phyloP scores from a whole-genome alignment of 768 basidiomycete species.

The Infundibulicybe gibba region DNA sequence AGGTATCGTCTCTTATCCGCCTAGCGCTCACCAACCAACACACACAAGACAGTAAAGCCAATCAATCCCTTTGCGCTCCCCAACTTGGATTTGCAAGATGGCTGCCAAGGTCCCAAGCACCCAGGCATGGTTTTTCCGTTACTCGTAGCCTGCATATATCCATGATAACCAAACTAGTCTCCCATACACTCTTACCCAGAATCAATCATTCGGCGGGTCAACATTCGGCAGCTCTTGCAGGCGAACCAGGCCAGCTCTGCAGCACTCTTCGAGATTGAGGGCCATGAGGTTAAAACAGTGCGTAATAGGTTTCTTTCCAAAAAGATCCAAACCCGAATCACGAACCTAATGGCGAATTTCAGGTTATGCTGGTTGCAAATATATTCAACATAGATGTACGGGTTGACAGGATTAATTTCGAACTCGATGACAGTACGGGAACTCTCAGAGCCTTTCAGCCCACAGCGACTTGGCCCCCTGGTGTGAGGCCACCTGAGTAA shows the following conservation, averaged over 20 bases:
- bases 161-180: background rate
- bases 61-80: too few relatives aligned
- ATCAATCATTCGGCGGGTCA: constrained; percentile 22
- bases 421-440: constrained; percentile 31
- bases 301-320: constrained; percentile 18
- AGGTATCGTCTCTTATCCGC: too few relatives aligned
- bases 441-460: constrained; percentile 14
- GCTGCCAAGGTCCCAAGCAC: too few relatives aligned
- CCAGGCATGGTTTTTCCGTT: too few relatives aligned
- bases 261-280: constrained; percentile 15
- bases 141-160: too few relatives aligned
- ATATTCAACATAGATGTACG: constrained; percentile 51
- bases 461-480: constrained; percentile 1
- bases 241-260: constrained; percentile 9
- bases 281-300: constrained; percentile 13
- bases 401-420: constrained; percentile 66
- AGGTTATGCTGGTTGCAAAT: constrained; percentile 80
- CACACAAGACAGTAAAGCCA: too few relatives aligned
- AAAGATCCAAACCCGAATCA: constrained; percentile 10
- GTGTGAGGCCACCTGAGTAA: constrained; percentile 9
- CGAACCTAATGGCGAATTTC: background rate
- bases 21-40: too few relatives aligned
- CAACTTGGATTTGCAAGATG: too few relatives aligned
- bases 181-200: background rate
- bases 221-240: constrained; percentile 18